phyloP scores from a whole-genome alignment of 2,329 filamentous ascomycete genomes.

The Arthrobotrys musiformis region DNA sequence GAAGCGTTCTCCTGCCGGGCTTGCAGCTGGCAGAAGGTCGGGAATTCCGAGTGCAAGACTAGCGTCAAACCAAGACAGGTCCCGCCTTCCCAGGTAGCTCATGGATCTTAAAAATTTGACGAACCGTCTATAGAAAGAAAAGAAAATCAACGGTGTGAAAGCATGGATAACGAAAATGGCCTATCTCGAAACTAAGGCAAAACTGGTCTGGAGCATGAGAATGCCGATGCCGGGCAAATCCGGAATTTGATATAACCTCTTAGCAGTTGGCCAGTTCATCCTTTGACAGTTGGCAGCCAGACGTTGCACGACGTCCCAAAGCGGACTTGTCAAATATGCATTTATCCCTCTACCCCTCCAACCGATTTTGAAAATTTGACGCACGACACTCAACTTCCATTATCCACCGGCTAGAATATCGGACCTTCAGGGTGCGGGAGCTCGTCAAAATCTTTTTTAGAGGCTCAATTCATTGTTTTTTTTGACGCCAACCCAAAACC shows the following conservation, averaged over 20 bases:
- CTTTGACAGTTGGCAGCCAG: slow-evolving; percentile 12
- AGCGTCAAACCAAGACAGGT: slow-evolving; percentile 15
- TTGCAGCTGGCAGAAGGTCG: slow-evolving; percentile 21
- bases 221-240: slow-evolving; percentile 13
- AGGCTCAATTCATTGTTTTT: slow-evolving; percentile 5
- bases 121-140: slow-evolving; percentile 12
- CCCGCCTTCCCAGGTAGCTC: slow-evolving; percentile 3
- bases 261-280: slow-evolving; percentile 10
- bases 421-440: not conserved
- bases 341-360: slow-evolving; percentile 11
- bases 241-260: slow-evolving; percentile 12
- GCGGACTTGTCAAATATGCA: slow-evolving; percentile 14
- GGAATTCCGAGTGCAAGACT: slow-evolving; percentile 23
- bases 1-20: slow-evolving; percentile 24
- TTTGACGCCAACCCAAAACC: slow-evolving; percentile 4
- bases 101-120: slow-evolving; percentile 5
- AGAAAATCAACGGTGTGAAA: not conserved
- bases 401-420: slow-evolving; percentile 12
- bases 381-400: not conserved
- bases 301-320: slow-evolving; percentile 4
- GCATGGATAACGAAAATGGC: slow-evolving; percentile 15
- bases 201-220: not conserved
- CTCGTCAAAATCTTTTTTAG: slow-evolving; percentile 2
- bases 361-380: not conserved
- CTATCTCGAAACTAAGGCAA: not conserved